phyloP scores from a whole-genome alignment of 140 eudicot species.

The Ambrosia hybrid region DNA sequence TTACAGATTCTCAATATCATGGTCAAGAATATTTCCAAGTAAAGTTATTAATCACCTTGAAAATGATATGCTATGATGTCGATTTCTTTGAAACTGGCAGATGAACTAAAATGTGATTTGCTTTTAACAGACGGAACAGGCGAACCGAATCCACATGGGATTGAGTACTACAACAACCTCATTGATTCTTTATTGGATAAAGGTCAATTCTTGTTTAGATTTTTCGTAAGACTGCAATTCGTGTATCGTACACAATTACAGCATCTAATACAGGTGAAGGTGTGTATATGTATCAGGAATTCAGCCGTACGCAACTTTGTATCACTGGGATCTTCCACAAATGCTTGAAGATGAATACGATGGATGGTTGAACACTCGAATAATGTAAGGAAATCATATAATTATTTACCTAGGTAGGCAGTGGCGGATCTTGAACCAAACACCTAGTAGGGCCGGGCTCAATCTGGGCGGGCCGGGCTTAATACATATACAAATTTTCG shows the following conservation, averaged over 20 bases:
- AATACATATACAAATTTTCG: too few relatives aligned
- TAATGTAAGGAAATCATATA: constrained; percentile 47
- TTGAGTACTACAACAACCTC: constrained; percentile 70
- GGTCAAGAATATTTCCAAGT: constrained; percentile 97
- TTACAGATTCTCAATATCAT: constrained; percentile 92
- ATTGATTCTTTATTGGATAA: constrained; percentile 73
- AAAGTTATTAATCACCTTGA: constrained; percentile 27
- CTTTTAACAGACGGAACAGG: constrained; percentile 82
- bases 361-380: constrained; percentile 68
- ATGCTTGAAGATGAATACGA: constrained; percentile 76
- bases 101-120: constrained; percentile 8
- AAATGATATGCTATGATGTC: constrained; percentile 5
- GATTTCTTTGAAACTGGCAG: constrained; percentile 12
- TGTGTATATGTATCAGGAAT: constrained; percentile 54
- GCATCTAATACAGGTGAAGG: constrained; percentile 2
- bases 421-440: too few relatives aligned
- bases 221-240: background rate
- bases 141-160: constrained; percentile 75
- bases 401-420: background rate
- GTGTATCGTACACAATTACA: background rate
- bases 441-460: too few relatives aligned
- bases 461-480: too few relatives aligned
- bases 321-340: constrained; percentile 99
- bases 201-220: constrained; percentile 44
- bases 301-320: constrained; percentile 80